Conservation (phyloP, 2,329 filamentous ascomycete genomes). For the Leptosphaerulina australis region DNA sequence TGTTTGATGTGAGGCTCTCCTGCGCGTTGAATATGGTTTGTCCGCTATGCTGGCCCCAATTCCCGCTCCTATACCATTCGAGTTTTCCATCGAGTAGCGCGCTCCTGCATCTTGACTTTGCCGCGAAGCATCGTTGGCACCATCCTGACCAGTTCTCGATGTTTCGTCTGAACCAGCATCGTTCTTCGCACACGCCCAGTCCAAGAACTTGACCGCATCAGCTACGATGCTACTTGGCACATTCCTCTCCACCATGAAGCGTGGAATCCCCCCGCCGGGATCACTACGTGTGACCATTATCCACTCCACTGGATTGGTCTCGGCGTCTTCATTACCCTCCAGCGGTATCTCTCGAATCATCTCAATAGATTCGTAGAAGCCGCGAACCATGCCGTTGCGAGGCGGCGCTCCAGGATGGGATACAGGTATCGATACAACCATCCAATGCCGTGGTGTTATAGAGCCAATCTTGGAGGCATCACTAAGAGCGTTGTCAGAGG, state of each 20-base stretch:
- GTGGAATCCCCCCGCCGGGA: conserved; percentile 83
- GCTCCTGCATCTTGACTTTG: conserved; percentile 26
- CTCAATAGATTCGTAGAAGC: conserved; percentile 89
- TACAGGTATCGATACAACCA: conserved; percentile 87
- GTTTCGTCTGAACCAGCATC: conserved; percentile 46
- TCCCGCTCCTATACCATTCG: conserved; percentile 46
- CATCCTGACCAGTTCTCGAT: background rate
- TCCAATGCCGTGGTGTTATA: conserved; percentile 69
- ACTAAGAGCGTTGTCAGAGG: conserved; percentile 62
- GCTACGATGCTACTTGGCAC: conserved; percentile 80
- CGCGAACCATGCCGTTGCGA: conserved; percentile 76
- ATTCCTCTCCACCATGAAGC: conserved; percentile 89
- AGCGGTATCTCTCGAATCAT: conserved; percentile 82
- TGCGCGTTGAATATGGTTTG: conserved; percentile 26
- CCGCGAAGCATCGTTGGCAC: conserved; percentile 32
- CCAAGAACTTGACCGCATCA: conserved; percentile 80
- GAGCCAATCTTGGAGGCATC: conserved; percentile 52
- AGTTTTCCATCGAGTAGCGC: conserved; percentile 36
- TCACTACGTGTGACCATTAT: conserved; percentile 91
- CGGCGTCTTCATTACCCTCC: conserved; percentile 51
- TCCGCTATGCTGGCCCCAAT: conserved; percentile 48
- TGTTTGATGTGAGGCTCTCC: conserved; percentile 29
- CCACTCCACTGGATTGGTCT: conserved; percentile 78
- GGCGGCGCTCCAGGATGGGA: conserved; percentile 74
- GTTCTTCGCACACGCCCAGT: conserved; percentile 70